These are phyloP conservation scores for Pholiota conissans DNA, from an alignment of 768 basidiomycete species.

Conservation along the genomic window DNA sequence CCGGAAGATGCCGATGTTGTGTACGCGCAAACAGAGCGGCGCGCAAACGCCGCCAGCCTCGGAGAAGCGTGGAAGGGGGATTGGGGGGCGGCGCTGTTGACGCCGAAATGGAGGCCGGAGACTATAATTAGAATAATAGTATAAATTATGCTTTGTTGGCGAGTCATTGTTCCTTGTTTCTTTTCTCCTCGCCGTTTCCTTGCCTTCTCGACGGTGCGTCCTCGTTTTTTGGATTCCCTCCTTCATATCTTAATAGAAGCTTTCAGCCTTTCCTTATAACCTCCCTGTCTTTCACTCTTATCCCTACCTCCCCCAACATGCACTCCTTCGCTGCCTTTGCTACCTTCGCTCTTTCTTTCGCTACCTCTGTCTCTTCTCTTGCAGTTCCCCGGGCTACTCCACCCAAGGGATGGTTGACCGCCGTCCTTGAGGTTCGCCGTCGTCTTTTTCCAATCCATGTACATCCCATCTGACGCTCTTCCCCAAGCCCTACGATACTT, in stretches of 20 bases:
- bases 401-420: conserved; percentile 44
- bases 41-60: conserved; percentile 9
- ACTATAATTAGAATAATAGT: conserved; percentile 19
- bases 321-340: conserved; percentile 38
- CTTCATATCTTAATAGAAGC: conserved; percentile 30
- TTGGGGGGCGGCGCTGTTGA: conserved; percentile 11
- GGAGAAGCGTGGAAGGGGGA: conserved; percentile 7
- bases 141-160: conserved; percentile 14
- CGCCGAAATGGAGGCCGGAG: conserved; percentile 8
- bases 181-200: conserved; percentile 20
- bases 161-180: conserved; percentile 20
- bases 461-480: conserved; percentile 6
- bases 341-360: conserved; percentile 44
- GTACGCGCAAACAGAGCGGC: not conserved
- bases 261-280: conserved; percentile 24
- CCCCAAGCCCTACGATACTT: conserved; percentile 46
- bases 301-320: conserved; percentile 22
- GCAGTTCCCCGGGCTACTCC: conserved; percentile 39
- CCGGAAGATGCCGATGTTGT: conserved; percentile 25
- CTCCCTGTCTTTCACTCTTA: conserved; percentile 23
- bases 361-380: conserved; percentile 38
- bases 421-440: conserved; percentile 44
- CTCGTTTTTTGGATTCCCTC: conserved; percentile 32
- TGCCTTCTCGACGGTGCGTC: conserved; percentile 31
- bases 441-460: not conserved